A percentile compares a stretch with the other conserved stretches of the same genome.
Conservation (phyloP, 2,329 filamentous ascomycete species). For the Ceratocystis lukuohia region DNA sequence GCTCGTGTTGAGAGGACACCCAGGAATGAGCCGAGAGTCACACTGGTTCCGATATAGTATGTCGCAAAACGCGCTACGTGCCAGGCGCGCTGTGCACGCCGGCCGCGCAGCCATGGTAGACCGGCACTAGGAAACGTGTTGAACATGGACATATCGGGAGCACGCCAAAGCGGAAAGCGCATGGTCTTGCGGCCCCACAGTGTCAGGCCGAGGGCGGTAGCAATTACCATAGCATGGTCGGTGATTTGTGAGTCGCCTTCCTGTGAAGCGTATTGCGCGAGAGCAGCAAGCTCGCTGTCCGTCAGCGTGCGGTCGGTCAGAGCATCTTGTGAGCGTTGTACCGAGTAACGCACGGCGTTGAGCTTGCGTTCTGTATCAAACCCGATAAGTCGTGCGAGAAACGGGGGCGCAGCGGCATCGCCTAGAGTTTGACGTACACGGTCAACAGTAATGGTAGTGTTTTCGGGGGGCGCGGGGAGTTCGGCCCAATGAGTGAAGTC, state of each 20-base stretch:
- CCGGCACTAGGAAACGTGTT: constrained; percentile 24
- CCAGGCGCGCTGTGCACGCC: constrained; percentile 26
- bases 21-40: constrained; percentile 25
- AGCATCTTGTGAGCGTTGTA: constrained; percentile 19
- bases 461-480: constrained; percentile 10
- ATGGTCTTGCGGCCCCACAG: constrained; percentile 26
- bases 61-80: constrained; percentile 27
- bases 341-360: constrained; percentile 22
- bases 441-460: constrained; percentile 11
- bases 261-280: constrained; percentile 26
- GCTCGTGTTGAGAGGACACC: constrained; percentile 24
- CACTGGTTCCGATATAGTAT: constrained; percentile 25
- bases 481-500: constrained; percentile 15
- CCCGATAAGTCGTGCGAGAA: constrained; percentile 15
- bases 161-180: constrained; percentile 31
- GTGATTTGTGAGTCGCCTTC: constrained; percentile 21
- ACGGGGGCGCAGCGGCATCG: constrained; percentile 10
- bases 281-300: constrained; percentile 28
- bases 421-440: constrained; percentile 13
- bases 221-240: constrained; percentile 26
- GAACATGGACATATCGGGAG: constrained; percentile 23
- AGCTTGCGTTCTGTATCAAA: constrained; percentile 14
- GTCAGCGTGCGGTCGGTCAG: constrained; percentile 26
- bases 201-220: constrained; percentile 23
- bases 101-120: constrained; percentile 23